A percentile compares a stretch with the other conserved stretches of the same genome.
Conservation (phyloP, 768 basidiomycete species). For the Candolleomyces efflorescens region DNA sequence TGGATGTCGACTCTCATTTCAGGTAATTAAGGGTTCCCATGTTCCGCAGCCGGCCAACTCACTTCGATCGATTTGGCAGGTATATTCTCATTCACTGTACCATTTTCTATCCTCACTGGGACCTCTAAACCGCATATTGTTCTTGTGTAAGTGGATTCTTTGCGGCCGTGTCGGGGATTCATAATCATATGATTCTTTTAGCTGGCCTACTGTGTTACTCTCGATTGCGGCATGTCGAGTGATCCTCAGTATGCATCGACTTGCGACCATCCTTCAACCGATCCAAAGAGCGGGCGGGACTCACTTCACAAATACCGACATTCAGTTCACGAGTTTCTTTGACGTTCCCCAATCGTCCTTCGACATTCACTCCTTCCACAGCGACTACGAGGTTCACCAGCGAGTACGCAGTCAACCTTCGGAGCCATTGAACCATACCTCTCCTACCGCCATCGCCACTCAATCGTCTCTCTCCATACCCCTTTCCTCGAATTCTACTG, state of each 20-base stretch:
- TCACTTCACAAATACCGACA: constrained; percentile 1
- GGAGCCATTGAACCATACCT: too few relatives aligned
- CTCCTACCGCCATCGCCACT: too few relatives aligned
- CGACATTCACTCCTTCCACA: too few relatives aligned
- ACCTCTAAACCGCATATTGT: constrained; percentile 2
- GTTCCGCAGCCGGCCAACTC: background rate
- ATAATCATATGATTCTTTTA: background rate
- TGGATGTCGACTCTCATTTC: constrained; percentile 5
- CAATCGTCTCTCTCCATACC: too few relatives aligned
- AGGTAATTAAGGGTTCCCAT: background rate
- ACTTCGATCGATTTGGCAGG: background rate
- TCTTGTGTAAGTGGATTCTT: background rate
- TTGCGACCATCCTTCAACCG: background rate
- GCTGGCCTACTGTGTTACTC: constrained; percentile 3
- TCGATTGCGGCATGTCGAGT: constrained; percentile 4
- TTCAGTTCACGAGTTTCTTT: constrained; percentile 8
- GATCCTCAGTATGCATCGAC: constrained; percentile 5
- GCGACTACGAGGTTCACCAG: too few relatives aligned
- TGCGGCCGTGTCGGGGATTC: too few relatives aligned
- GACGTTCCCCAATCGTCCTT: background rate
- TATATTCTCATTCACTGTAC: constrained; percentile 1
- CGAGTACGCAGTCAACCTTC: too few relatives aligned
- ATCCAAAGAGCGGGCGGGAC: background rate
- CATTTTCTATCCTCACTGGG: constrained; percentile 6
- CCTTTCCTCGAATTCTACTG: too few relatives aligned